These are phyloP conservation scores for Pigoraptor vietnamica DNA, from an alignment of 78 protist genomes.

Conservation along the genomic window DNA sequence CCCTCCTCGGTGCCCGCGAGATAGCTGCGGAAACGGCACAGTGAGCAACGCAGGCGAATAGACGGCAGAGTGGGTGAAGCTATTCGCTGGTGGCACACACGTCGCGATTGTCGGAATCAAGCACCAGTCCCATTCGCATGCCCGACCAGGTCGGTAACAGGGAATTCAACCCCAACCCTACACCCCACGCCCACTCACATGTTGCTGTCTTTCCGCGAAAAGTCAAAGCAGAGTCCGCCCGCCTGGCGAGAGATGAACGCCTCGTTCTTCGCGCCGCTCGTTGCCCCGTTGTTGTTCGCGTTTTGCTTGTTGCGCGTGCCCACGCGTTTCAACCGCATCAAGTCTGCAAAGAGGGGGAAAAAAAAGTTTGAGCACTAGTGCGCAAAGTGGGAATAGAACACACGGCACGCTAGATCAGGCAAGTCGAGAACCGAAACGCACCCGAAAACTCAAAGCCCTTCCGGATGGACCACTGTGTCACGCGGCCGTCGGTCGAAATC, in stretches of 20 bases:
- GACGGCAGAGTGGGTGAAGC: slow-evolving; percentile 10
- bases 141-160: neutral
- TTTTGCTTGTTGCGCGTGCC: neutral
- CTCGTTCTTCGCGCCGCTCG: neutral
- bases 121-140: neutral
- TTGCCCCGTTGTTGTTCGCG: neutral
- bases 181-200: neutral
- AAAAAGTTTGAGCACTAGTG: neutral
- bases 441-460: slow-evolving; percentile 56
- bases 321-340: slow-evolving; percentile 35
- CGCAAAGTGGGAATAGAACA: neutral
- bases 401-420: no score
- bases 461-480: slow-evolving; percentile 49
- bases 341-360: slow-evolving; percentile 5
- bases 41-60: slow-evolving; percentile 42
- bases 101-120: neutral
- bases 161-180: neutral
- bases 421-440: no score
- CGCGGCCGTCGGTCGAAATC: slow-evolving; percentile 63
- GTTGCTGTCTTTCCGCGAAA: neutral
- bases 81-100: neutral
- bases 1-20: slow-evolving; percentile 77
- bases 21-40: slow-evolving; percentile 28
- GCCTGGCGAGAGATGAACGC: neutral
- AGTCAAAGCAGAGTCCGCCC: neutral